Evolutionary conservation across 2,329 filamentous ascomycete genomes (phyloP), one percentile per base, ranked within the genome.

Genomic region (Xylariaceae sp.): DNA sequence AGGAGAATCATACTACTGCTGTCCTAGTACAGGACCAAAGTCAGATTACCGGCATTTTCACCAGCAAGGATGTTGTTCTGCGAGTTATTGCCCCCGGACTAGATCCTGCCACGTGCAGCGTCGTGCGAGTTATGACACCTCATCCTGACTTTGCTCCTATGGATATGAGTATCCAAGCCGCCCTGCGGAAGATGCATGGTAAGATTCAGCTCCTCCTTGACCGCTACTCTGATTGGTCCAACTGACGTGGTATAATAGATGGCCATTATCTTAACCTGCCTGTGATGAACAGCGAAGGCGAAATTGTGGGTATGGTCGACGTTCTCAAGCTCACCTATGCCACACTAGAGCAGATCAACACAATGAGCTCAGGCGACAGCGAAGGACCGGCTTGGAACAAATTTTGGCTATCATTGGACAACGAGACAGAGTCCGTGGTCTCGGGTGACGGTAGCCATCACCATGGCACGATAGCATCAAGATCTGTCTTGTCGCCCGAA

Each of bases 341-440:
- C 48, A 99, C 94, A 4, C 81, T 99, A 51, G 94, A 99, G 73
- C 92, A 96, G 76, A 91, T 95, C 73, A 97, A 97, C 76, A 91
- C 89, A 56, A 97, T 99, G 86, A 85, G 83, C 41, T 91, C 86
- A 51, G 83, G 83, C 42, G 92, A 96, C 68, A 90, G 84, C 64
- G 94, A 99, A 73, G 94, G 94, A 0, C 94, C 94, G 4, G 94
- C 94, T 5, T 99, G 94, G 94, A 97, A 96, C 77, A 99, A 97
- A 73, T 99, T 99, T 76, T 99, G 94, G 94, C 79, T 97, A 62
- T 97, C 94, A 0, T 85, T 99, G 65, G 83, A 97, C 71, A 85
- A 95, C 65, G 92, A 96, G 71, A 92, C 91, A 11, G 94, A 97
- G 73, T 99, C 94, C 2, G 87, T 96, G 80, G 85, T 97, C 72